A percentile compares a stretch with the other conserved stretches of the same genome.
These are phyloP conservation scores for Cyclocybe aegerita DNA, from an alignment of 768 basidiomycete genomes.

Conservation along the genomic window DNA sequence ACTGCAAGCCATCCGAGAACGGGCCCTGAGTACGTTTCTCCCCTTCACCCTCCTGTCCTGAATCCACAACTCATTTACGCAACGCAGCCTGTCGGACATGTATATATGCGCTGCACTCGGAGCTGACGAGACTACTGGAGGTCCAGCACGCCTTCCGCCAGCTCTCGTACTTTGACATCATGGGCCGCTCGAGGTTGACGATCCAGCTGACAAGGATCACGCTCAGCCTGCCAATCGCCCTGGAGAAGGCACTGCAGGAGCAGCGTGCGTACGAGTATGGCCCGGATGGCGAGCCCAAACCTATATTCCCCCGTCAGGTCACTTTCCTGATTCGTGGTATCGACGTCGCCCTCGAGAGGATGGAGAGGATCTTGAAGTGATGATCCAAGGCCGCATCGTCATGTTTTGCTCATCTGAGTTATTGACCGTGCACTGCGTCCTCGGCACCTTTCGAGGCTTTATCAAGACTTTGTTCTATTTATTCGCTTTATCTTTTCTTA, in stretches of 20 bases:
- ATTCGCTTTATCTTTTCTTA: neutral
- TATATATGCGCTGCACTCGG: constrained; percentile 67
- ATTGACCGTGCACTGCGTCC: neutral
- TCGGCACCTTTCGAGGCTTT: too few species aligned
- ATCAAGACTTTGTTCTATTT: neutral
- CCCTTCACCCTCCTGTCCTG: neutral
- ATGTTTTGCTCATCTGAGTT: neutral
- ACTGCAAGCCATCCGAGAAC: constrained; percentile 69
- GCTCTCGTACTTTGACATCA: constrained; percentile 75
- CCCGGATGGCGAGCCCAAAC: constrained; percentile 14
- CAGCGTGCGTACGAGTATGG: constrained; percentile 28
- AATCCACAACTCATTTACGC: constrained; percentile 2
- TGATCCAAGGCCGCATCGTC: neutral
- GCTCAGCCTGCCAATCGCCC: constrained; percentile 67
- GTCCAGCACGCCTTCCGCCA: constrained; percentile 75
- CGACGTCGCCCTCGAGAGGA: constrained; percentile 61
- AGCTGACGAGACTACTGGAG: constrained; percentile 78
- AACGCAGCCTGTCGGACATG: constrained; percentile 73
- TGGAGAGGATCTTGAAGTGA: constrained; percentile 56
- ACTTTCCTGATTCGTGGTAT: constrained; percentile 60
- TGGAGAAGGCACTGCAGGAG: constrained; percentile 67
- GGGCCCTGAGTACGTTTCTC: constrained; percentile 64
- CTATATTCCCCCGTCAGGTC: constrained; percentile 57
- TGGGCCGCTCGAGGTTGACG: constrained; percentile 72
- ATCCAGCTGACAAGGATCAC: constrained; percentile 79